These are phyloP conservation scores for Podospora bellae-mahoneyi DNA, from an alignment of 495 filamentous ascomycete species.

Conservation along the genomic window DNA sequence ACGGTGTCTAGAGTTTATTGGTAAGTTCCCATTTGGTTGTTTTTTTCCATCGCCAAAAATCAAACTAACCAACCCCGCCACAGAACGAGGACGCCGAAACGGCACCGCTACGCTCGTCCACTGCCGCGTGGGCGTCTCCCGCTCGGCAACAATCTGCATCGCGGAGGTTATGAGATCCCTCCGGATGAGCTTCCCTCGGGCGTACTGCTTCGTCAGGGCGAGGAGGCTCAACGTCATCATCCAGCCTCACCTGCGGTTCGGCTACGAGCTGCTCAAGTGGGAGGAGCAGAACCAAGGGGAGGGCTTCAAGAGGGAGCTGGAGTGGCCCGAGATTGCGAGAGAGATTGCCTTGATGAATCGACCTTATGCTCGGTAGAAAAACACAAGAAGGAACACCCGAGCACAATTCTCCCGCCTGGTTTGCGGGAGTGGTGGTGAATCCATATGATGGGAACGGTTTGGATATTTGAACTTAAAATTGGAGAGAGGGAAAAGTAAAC, in stretches of 20 bases:
- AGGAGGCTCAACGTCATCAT: conserved; percentile 72
- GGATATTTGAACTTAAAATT: not conserved
- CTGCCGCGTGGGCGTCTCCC: conserved; percentile 91
- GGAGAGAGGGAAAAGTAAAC: not conserved
- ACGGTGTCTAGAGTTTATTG: conserved; percentile 85
- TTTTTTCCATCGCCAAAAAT: conserved; percentile 14
- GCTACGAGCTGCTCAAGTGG: conserved; percentile 84
- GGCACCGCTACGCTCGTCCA: conserved; percentile 89
- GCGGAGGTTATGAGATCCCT: conserved; percentile 89
- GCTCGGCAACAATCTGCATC: conserved; percentile 96
- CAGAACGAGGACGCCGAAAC: conserved; percentile 71
- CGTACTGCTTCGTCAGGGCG: conserved; percentile 95
- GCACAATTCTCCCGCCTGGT: not conserved
- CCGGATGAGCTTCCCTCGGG: conserved; percentile 79
- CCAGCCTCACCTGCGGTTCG: conserved; percentile 59
- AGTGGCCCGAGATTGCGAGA: conserved; percentile 83
- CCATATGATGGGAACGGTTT: not conserved
- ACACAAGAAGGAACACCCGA: not conserved
- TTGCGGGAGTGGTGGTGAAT: not conserved
- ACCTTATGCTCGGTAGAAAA: conserved; percentile 63
- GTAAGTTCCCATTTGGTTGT: conserved; percentile 49
- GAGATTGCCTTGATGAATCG: conserved; percentile 96
- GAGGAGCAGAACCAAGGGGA: conserved; percentile 59
- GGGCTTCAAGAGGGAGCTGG: conserved; percentile 65
- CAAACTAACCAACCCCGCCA: not conserved